Evolutionary conservation across 116 monocot species (phyloP), one percentile per base, ranked within the genome.

Genomic region (Posidonia oceanica): DNA sequence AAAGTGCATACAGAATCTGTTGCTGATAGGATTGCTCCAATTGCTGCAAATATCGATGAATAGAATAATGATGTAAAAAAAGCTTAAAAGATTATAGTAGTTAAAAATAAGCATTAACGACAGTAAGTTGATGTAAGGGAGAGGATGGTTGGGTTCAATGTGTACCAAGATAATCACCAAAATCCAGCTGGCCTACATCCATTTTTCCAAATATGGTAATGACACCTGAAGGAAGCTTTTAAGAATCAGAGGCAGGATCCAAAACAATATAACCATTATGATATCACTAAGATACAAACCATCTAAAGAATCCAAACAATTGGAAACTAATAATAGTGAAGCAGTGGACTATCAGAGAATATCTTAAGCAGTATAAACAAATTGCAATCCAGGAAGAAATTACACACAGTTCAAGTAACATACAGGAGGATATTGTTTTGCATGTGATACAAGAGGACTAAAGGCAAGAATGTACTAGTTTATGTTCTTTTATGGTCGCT

Each of bases 1-100:
- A 91, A 82, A 18, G 91, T 91, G 84, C 91, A 91, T 61, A 91
- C 91, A 73, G 91, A 91, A 75, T 91, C 91, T n/a, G 91, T 91
- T 55, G 91, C 91, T 66, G 91, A 82, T 76, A 91, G 84, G 59
- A 91, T 91, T 61, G 91, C 91, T 70, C 91, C 91, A 69, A 91
- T 82, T 13, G 91, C 91, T 91, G 79, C 17, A 44, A 41, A 76
- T 14, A 54, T 67, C 36, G 3, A 52, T 16, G 36, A 52, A 60
- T 54, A 67, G 18, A 52, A 36, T 20, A 36, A 48, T 48, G 48
- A 48, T 48, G 39, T 29, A 29, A 75, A 14, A 42, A 3, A 39
- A 59, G 40, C 20, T 63, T 72, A 13, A 59, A 57, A 3, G 11
- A 55, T 51, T 41, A 14, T 5, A 56, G 14, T 23, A 68, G 16